phyloP scores from a whole-genome alignment of 2,329 filamentous ascomycete species.

The Colletotrichum phormii region DNA sequence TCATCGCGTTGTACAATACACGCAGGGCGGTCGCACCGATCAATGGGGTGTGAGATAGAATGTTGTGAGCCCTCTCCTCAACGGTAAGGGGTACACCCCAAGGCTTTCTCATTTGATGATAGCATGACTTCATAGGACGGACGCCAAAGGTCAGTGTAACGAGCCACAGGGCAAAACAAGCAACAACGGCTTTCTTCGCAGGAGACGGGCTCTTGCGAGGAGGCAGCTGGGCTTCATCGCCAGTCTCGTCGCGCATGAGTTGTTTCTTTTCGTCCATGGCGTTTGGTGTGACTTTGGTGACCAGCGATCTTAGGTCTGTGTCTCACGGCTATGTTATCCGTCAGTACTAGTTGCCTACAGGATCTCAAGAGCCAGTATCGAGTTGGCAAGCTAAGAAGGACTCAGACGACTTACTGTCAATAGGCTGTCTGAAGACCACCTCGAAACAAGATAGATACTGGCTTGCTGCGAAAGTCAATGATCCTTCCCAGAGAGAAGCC shows the following conservation, averaged over 20 bases:
- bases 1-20: background rate
- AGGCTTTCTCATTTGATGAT: conserved; percentile 33
- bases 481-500: background rate
- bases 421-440: background rate
- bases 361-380: background rate
- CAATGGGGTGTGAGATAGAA: conserved; percentile 59
- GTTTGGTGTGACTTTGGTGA: background rate
- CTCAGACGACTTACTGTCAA: background rate
- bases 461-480: background rate
- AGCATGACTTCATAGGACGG: conserved; percentile 28
- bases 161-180: conserved; percentile 36
- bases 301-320: background rate
- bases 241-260: conserved; percentile 3
- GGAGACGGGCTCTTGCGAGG: conserved; percentile 7
- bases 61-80: conserved; percentile 58
- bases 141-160: conserved; percentile 17
- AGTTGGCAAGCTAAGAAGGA: background rate
- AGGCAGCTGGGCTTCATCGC: conserved; percentile 5
- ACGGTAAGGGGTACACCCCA: conserved; percentile 46
- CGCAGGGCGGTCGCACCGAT: conserved; percentile 54
- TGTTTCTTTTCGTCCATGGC: conserved; percentile 21
- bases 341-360: background rate
- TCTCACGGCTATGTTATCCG: background rate
- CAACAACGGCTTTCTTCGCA: conserved; percentile 21
- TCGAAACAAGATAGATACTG: background rate